Base-by-base conservation (phyloP, 768 basidiomycete species). In the Pholiota molesta region DNA sequence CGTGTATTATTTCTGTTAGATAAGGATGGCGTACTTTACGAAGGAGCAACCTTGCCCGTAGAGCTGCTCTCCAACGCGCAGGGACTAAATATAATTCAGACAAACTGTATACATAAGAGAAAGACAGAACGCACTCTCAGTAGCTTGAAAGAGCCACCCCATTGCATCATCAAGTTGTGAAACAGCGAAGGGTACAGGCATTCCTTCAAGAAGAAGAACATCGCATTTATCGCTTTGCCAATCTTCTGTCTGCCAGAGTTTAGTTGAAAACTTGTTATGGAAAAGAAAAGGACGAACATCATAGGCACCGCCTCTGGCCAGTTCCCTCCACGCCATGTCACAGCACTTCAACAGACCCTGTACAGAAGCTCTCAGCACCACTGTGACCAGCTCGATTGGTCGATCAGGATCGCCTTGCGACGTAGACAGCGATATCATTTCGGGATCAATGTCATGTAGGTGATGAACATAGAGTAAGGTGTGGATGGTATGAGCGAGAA, bases 201-300 rank as follows among this genome's bases (percentile, higher is more conserved):
- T 72, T 7, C 81, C 79, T 74, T 95, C 91, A 10, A 88, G 78
- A 5, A 96, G 77, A 0, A 87, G 84, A 0, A 96, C 81, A 19
- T 94, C 94, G 67, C 88, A 90, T 75, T 95, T 95, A 65, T 97
- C 95, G 60, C 90, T 83, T 72, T 94, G 92, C 88, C 92, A 94
- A 68, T 95, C 93, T 79, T 95, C 94, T 62, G 84, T 79, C 93
- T 94, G 71, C 61, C 55, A 71, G 62, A 64, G 51, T 13, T 65
- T 52, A 65, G 57, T 52, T 56, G 56, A 52, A 62, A 47, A 52
- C 56, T 26, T 37, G 11, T 3, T 16, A 58, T 11, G 64, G 63
- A 61, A 61, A 61, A 55, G 49, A 61, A 54, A 52, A 51, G 26
- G 59, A 81, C 89, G 68, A 67, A 94, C 94, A 77, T 98, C 95